Evolutionary conservation across 169 alveolate species (phyloP), one percentile per base, ranked within the genome.

Genomic region (Condylostoma magnum): DNA sequence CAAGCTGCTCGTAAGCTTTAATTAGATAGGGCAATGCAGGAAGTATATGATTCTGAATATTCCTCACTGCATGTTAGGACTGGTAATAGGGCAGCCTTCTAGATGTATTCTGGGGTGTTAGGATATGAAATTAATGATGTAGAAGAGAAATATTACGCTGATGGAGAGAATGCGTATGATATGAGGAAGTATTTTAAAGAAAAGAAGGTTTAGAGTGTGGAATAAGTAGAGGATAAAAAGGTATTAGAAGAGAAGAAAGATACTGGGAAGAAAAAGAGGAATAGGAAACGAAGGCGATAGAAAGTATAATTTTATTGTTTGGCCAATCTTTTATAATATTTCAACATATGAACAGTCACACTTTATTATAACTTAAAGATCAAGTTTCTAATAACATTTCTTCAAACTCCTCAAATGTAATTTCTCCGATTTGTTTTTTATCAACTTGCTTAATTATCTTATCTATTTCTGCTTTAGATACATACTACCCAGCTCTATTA

Each of bases 51-150:
- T 41, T 95, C 96, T 28, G 95, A 82, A 50, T 87, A 80, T 66
- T 94, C 86, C 43, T 85, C 95, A 37, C 85, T 95, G 10, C 96
- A 93, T 71, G 98, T 95, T 10, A 90, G 98, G 72, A 94, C 89
- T 18, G 84, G 95, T 33, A 95, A 95, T 89, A 70, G 96, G 50
- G 97, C 97, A 12, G 98, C 98, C 41, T 80, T 91, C 56, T 85
- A 90, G 33, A 82, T 95, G n/a, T 95, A 95, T 76, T 79, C 87
- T 57, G 91, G 79, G 22, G 89, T 86, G 12, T 85, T 95, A 8
- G 93, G 94, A 48, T 95, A 80, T 87, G 85, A 90, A 82, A 85
- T 85, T 22, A 55, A 72, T 71, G 87, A 83, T 27, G 36, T 82
- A n/a, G 92, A 90, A 69, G 81, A 82, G 47, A 83, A 85, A 66